Percentiles rank a stretch among this genome's conserved stretches.
These are phyloP conservation scores for Debaryomycetaceae sp. DNA, from an alignment of 1,139 yeast genomes.

Conservation along the genomic window DNA sequence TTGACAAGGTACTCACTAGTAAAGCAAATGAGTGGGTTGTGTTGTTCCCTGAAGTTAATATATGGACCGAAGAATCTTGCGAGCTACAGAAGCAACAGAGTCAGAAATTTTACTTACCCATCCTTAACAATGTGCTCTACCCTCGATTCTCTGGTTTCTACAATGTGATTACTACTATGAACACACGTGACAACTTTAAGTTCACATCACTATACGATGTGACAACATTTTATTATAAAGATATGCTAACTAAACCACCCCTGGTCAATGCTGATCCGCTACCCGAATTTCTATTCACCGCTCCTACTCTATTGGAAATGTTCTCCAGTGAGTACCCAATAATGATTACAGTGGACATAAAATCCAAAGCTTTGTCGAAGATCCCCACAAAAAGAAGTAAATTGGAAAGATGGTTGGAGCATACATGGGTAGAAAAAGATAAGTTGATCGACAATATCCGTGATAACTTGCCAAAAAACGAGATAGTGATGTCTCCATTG, in stretches of 20 bases:
- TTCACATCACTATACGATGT: slow-evolving; percentile 50
- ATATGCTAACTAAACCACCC: neutral
- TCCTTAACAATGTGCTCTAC: slow-evolving; percentile 52
- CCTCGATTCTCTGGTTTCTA: slow-evolving; percentile 59
- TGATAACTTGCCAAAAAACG: neutral
- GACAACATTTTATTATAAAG: slow-evolving; percentile 41
- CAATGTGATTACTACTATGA: slow-evolving; percentile 46
- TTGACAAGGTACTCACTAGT: slow-evolving; percentile 22
- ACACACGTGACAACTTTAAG: slow-evolving; percentile 25
- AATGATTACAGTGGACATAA: slow-evolving; percentile 48
- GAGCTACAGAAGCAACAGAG: slow-evolving; percentile 49
- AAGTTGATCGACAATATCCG: slow-evolving; percentile 13
- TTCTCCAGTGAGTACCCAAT: slow-evolving; percentile 43
- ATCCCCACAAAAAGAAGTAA: slow-evolving; percentile 51
- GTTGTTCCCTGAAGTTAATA: slow-evolving; percentile 72
- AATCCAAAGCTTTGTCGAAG: slow-evolving; percentile 41
- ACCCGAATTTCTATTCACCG: neutral
- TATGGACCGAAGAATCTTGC: slow-evolving; percentile 47
- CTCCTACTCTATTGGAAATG: slow-evolving; percentile 56
- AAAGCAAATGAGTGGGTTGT: slow-evolving; percentile 51
- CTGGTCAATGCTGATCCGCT: slow-evolving; percentile 6
- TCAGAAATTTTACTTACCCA: slow-evolving; percentile 51
- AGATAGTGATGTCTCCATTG: neutral
- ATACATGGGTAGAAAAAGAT: slow-evolving; percentile 70
- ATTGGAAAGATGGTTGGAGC: slow-evolving; percentile 71